Evolutionary conservation across 1,284 basidiomycete genomes (phyloP), one percentile per base, ranked within the genome.

Genomic region (Sporisorium sorghi): DNA sequence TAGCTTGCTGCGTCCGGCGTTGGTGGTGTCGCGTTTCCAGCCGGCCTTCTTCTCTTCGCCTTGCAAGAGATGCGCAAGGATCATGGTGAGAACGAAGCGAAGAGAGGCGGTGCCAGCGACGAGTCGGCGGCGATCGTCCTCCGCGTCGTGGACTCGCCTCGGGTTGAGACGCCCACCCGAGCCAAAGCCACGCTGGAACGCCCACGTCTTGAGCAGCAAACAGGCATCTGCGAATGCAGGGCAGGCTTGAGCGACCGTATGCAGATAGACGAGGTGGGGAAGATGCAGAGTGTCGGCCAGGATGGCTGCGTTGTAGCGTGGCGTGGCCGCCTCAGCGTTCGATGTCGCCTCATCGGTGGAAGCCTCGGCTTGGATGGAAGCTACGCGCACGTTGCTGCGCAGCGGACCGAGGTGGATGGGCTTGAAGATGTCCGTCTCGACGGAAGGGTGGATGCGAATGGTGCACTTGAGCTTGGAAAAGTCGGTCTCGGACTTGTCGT

Each of bases 131-230:
- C 55, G 51, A 42, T 62, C 67, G 21, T 69, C 48, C 9, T 49
- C 57, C 6, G 44, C 24, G 40, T 37, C 30, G 24, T 48, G 43
- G 26, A 54, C 10, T 17, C 37, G 39, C 46, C 64, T 64, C 12
- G 52, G 52, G 7, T 47, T 56, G 56, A 73, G 90, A 90, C 67
- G 55, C 48, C 58, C 54, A 30, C 81, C 80, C 0, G 77, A 61
- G 37, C 89, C 64, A 73, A 93, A 93, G 0, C 93, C 93, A 21
- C 94, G 88, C 82, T 95, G 92, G 58, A 91, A 91, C 1, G 93
- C 92, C 96, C 95, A 97, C 19, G 96, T 89, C 21, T 93, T 89
- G 58, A 97, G 89, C 11, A 97, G 87, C 1, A 91, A 87, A 19
- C 93, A 86, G 8, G 93, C 93, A 65, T 95, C 92, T 2, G 86